Base-by-base conservation (phyloP, 169 alveolate species). In the Eimeria brunetti region DNA sequence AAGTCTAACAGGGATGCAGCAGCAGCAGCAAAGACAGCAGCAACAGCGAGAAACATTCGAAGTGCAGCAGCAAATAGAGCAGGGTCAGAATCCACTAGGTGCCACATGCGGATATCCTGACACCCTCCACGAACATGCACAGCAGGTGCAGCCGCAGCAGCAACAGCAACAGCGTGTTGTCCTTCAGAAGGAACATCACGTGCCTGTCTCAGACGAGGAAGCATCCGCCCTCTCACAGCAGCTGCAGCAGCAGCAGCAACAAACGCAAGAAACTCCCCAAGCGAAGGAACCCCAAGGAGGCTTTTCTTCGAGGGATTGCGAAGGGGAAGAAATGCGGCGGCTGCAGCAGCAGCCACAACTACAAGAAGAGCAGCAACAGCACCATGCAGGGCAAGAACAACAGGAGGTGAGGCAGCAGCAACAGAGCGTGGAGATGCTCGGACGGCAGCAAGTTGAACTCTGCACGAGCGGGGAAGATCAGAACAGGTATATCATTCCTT, bases 61-160 rank as follows among this genome's bases (percentile, higher is more conserved):
- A 78, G 22, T 46, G 44, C 89, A 81, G 89, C 89, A 81, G 89
- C 89, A 81, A 81, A 24, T 46, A 30, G 71, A 81, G 75, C 58
- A 38, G 18, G 38, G 16, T 38, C 60, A 41, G 1, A 3, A 75
- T 27, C 85, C 60, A 8, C 85, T 22, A 24, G 38, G 58, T 18
- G 33, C 53, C 36, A 38, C 58, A 38, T 75, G 33, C 41, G 85
- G 7, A 22, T 44, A 41, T 75, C 85, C 62, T 44, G 36, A 75
- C 60, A 22, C 85, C 11, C 53, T 41, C 38, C 2, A 44, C 53
- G 60, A n/a, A 56, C 89, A 7, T 30, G 89, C 1, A 36, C 30
- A 51, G 44, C 89, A 81, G 49, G 53, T 20, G 71, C 75, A 75
- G 53, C 85, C 3, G 14, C 89, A 81, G 89, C 89, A 81, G 62